Conservation (phyloP, 2,329 filamentous ascomycete species). For the Ophidiomyces ophidiicola region DNA sequence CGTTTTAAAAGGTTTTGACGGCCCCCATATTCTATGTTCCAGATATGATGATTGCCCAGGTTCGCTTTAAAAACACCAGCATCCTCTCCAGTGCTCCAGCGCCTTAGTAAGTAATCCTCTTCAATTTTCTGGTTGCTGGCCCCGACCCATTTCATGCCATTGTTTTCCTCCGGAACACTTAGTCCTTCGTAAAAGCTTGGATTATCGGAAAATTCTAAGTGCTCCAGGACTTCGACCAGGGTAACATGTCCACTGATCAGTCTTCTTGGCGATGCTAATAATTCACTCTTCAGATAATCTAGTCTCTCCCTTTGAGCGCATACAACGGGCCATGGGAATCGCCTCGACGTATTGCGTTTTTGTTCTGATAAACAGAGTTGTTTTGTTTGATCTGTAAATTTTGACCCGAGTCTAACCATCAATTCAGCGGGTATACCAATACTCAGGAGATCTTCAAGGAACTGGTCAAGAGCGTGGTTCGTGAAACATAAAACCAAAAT, state of each 20-base stretch:
- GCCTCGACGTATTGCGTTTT: slow-evolving; percentile 20
- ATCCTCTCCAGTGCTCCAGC: slow-evolving; percentile 41
- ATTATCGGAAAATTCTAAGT: slow-evolving; percentile 44
- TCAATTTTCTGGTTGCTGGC: slow-evolving; percentile 34
- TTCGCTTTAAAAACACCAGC: slow-evolving; percentile 34
- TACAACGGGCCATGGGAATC: slow-evolving; percentile 34
- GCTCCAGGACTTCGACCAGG: slow-evolving; percentile 30
- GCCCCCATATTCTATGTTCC: slow-evolving; percentile 37
- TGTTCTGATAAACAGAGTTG: slow-evolving; percentile 39
- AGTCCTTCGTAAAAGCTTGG: slow-evolving; percentile 47
- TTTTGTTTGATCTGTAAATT: slow-evolving; percentile 41
- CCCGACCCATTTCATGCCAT: slow-evolving; percentile 40
- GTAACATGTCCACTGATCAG: slow-evolving; percentile 15
- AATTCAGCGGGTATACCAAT: slow-evolving; percentile 40
- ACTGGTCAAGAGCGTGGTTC: slow-evolving; percentile 55
- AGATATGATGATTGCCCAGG: slow-evolving; percentile 34
- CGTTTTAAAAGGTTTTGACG: not conserved
- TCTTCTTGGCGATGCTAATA: slow-evolving; percentile 17
- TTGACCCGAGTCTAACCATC: slow-evolving; percentile 54
- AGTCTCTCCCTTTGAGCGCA: slow-evolving; percentile 30
- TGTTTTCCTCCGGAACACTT: slow-evolving; percentile 33
- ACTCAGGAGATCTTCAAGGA: slow-evolving; percentile 51
- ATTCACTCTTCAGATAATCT: slow-evolving; percentile 18
- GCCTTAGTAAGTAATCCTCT: slow-evolving; percentile 40
- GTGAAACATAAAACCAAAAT: slow-evolving; percentile 58